These are phyloP conservation scores for Aspergillus persii DNA, from an alignment of 2,329 filamentous ascomycete species.

Conservation along the genomic window DNA sequence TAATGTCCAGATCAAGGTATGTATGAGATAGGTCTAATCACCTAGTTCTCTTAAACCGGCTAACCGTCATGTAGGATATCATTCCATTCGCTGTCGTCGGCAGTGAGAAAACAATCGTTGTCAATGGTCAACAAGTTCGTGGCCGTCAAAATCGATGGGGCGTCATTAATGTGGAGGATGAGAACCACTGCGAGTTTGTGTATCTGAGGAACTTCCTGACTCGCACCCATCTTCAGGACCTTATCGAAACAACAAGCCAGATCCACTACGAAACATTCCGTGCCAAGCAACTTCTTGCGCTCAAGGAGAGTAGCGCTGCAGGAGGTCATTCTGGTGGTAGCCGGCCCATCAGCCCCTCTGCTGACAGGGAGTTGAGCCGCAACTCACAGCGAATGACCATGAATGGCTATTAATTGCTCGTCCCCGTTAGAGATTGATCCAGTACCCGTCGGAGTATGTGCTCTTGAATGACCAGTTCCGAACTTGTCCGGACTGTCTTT, in stretches of 20 bases:
- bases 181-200: conserved; percentile 99
- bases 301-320: conserved; percentile 96
- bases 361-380: conserved; percentile 93
- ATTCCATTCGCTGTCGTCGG: conserved; percentile 98
- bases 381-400: conserved; percentile 97
- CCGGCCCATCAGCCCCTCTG: conserved; percentile 91
- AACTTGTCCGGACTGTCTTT: conserved; percentile 9
- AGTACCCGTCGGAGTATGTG: conserved; percentile 20
- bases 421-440: conserved; percentile 13
- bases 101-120: conserved; percentile 95
- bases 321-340: conserved; percentile 66
- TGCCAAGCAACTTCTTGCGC: conserved; percentile 93
- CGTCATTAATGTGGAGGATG: conserved; percentile 98
- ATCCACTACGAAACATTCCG: conserved; percentile 99
- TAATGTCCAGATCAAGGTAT: conserved; percentile 95
- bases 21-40: conserved; percentile 47
- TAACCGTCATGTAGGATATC: conserved; percentile 62
- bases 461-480: conserved; percentile 16
- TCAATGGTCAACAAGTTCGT: conserved; percentile 95
- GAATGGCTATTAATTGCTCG: conserved; percentile 81
- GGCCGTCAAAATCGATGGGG: conserved; percentile 99
- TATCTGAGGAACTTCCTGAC: conserved; percentile 98
- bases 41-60: conserved; percentile 24
- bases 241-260: conserved; percentile 98
- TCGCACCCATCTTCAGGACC: conserved; percentile 94